A percentile compares a stretch with the other conserved stretches of the same genome.
phyloP scores from a whole-genome alignment of 768 basidiomycete genomes.

The Amanita rimosa region DNA sequence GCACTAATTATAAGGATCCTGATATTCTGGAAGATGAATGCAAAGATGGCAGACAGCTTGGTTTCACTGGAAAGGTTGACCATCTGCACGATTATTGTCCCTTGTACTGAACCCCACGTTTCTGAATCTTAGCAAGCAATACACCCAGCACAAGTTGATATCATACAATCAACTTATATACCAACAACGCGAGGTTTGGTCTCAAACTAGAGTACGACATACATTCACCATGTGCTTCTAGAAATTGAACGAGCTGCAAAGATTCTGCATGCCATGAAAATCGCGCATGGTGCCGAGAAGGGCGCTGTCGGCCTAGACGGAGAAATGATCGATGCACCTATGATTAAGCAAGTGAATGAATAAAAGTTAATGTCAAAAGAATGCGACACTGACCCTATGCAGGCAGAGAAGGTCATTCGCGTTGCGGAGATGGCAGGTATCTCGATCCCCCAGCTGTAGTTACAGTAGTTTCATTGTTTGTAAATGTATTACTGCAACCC shows the following conservation, averaged over 20 bases:
- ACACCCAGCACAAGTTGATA: slow-evolving; percentile 74
- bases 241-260: slow-evolving; percentile 70
- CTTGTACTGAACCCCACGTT: not conserved
- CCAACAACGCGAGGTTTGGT: slow-evolving; percentile 55
- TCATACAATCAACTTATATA: slow-evolving; percentile 70
- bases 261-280: slow-evolving; percentile 57
- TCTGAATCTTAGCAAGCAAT: slow-evolving; percentile 69
- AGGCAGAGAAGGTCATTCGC: slow-evolving; percentile 37
- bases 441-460: slow-evolving; percentile 27
- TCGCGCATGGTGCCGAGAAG: slow-evolving; percentile 35
- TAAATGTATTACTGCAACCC: not conserved
- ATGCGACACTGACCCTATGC: not conserved
- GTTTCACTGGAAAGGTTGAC: slow-evolving; percentile 83
- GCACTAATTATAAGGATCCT: slow-evolving; percentile 75
- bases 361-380: not conserved
- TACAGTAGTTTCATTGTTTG: not conserved
- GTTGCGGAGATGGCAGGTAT: slow-evolving; percentile 45
- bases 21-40: slow-evolving; percentile 64
- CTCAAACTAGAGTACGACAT: not conserved
- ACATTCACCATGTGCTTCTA: slow-evolving; percentile 13
- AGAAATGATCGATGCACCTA: slow-evolving; percentile 88
- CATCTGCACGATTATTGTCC: not conserved
- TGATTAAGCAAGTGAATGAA: slow-evolving; percentile 62
- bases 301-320: slow-evolving; percentile 75
- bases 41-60: slow-evolving; percentile 66